phyloP scores from a whole-genome alignment of 2,329 filamentous ascomycete genomes.

The Cytospora piceicola region DNA sequence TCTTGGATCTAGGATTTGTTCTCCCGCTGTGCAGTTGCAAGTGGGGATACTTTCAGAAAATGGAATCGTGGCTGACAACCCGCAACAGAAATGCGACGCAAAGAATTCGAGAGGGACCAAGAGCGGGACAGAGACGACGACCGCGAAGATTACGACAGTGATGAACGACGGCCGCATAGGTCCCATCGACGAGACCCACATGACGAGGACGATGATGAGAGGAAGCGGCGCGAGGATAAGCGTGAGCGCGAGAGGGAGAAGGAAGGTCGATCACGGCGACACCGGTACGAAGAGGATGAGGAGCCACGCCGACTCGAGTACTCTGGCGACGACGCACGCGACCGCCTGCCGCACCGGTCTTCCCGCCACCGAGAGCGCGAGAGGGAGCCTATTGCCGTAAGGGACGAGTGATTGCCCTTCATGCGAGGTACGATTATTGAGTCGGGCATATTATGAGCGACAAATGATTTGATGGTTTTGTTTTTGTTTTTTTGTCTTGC shows the following conservation, averaged over 20 bases:
- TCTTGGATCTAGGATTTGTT: slow-evolving; percentile 22
- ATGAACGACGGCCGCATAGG: slow-evolving; percentile 36
- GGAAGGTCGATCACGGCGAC: slow-evolving; percentile 35
- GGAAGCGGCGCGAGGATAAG: slow-evolving; percentile 43
- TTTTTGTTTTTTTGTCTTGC: not conserved
- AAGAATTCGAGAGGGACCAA: slow-evolving; percentile 44
- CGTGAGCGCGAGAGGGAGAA: slow-evolving; percentile 33
- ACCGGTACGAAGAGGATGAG: slow-evolving; percentile 36
- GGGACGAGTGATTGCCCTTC: slow-evolving; percentile 28
- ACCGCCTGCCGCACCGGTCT: slow-evolving; percentile 36
- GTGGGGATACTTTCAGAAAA: slow-evolving; percentile 13
- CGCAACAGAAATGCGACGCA: slow-evolving; percentile 44
- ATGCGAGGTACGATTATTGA: not conserved
- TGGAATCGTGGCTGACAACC: slow-evolving; percentile 33
- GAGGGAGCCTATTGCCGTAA: slow-evolving; percentile 28
- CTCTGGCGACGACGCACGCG: slow-evolving; percentile 37
- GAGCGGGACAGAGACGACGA: slow-evolving; percentile 29
- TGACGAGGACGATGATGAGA: slow-evolving; percentile 40
- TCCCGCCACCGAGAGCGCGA: slow-evolving; percentile 39
- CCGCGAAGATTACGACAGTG: slow-evolving; percentile 41
- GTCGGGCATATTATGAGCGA: slow-evolving; percentile 13
- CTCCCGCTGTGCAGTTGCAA: slow-evolving; percentile 27
- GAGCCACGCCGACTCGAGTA: slow-evolving; percentile 40
- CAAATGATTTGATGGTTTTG: slow-evolving; percentile 5
- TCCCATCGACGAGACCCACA: slow-evolving; percentile 38